These are phyloP conservation scores for Saprolegnia parasitica DNA, from an alignment of 352 stramenopile species.

Conservation along the genomic window DNA sequence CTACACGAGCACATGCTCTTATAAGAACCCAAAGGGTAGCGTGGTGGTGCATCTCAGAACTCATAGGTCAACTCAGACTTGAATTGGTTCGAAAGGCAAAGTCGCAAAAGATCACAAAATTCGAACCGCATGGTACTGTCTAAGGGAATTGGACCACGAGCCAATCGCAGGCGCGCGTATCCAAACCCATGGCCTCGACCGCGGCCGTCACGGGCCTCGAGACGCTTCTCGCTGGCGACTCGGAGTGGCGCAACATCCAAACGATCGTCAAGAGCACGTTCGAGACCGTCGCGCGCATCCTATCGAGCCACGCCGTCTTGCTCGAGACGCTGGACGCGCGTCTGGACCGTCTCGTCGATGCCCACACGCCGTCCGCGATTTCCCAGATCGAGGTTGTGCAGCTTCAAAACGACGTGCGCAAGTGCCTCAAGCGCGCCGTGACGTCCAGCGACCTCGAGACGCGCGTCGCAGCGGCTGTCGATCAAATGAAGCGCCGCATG, in stretches of 20 bases:
- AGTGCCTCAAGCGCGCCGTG: conserved; percentile 22
- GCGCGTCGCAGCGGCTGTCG: conserved; percentile 22
- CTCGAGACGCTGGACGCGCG: conserved; percentile 29
- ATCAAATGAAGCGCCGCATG: conserved; percentile 35
- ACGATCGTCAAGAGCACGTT: conserved; percentile 44
- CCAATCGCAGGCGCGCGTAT: too few species aligned
- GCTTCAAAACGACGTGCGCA: conserved; percentile 15
- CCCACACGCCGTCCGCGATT: neutral
- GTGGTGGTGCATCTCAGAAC: too few species aligned
- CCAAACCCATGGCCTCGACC: neutral
- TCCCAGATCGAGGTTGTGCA: neutral
- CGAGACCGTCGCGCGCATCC: conserved; percentile 35
- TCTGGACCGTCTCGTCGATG: conserved; percentile 24
- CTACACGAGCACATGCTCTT: too few species aligned
- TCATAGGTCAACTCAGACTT: too few species aligned
- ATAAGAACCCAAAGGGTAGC: too few species aligned
- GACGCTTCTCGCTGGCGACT: conserved; percentile 37
- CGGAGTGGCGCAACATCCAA: conserved; percentile 65
- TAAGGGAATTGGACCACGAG: too few species aligned
- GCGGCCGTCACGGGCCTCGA: neutral
- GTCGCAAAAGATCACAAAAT: neutral
- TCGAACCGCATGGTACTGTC: neutral
- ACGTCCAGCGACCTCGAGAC: neutral
- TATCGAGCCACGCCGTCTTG: conserved; percentile 37
- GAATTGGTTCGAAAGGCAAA: neutral